phyloP scores from a whole-genome alignment of 2,329 filamentous ascomycete genomes.

The Trichoderma sp. region DNA sequence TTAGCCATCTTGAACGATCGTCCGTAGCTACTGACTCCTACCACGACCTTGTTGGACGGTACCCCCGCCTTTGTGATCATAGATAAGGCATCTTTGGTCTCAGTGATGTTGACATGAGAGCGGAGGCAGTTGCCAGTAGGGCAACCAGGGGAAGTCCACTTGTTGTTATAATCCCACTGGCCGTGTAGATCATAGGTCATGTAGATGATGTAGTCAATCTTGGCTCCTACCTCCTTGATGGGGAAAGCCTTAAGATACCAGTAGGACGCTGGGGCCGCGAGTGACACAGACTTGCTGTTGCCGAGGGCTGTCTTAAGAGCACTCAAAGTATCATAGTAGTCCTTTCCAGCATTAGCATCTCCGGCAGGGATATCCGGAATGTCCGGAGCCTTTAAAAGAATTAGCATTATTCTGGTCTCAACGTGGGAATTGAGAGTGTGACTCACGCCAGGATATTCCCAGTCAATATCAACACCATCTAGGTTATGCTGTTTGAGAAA shows the following conservation, averaged over 20 bases:
- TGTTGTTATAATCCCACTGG: slow-evolving; percentile 31
- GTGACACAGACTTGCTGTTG: slow-evolving; percentile 31
- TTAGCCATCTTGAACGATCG: slow-evolving; percentile 33
- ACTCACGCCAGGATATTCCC: slow-evolving; percentile 44
- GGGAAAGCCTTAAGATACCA: slow-evolving; percentile 36
- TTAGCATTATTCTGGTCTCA: background rate
- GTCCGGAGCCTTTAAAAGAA: slow-evolving; percentile 24
- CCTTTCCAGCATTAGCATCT: background rate
- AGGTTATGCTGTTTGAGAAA: slow-evolving; percentile 43
- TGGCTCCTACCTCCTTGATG: slow-evolving; percentile 29
- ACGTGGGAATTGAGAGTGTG: background rate
- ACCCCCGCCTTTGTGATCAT: slow-evolving; percentile 35
- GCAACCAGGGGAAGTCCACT: slow-evolving; percentile 23
- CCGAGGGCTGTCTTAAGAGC: background rate
- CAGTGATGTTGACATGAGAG: slow-evolving; percentile 26
- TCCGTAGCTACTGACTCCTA: slow-evolving; percentile 33
- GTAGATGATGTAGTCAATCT: slow-evolving; percentile 39
- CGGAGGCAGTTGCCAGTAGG: slow-evolving; percentile 13
- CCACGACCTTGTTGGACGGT: slow-evolving; percentile 30
- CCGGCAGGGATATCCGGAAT: slow-evolving; percentile 34
- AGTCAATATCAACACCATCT: slow-evolving; percentile 50
- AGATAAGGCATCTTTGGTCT: slow-evolving; percentile 32
- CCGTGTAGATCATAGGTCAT: slow-evolving; percentile 38
- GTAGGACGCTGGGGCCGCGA: slow-evolving; percentile 27
- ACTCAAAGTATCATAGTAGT: background rate